phyloP scores from a whole-genome alignment of 2,329 filamentous ascomycete species.

The Diaporthe citrichinensis region DNA sequence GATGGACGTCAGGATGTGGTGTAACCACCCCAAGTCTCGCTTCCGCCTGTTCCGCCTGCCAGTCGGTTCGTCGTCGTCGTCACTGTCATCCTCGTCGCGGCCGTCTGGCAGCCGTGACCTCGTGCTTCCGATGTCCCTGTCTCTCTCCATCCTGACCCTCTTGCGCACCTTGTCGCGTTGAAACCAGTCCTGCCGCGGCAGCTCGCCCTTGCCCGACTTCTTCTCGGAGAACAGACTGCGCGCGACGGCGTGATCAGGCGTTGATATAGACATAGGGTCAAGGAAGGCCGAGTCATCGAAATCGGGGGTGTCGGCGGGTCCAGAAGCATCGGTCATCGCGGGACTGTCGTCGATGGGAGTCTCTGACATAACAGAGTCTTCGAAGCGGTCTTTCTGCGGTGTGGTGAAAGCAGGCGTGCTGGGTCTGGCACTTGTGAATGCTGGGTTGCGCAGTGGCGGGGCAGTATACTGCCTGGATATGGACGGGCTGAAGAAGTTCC shows the following conservation, averaged over 20 bases:
- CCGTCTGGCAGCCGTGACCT: conserved; percentile 60
- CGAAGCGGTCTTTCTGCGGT: conserved; percentile 67
- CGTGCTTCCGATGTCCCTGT: conserved; percentile 67
- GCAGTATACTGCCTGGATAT: conserved; percentile 59
- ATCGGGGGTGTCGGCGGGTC: conserved; percentile 57
- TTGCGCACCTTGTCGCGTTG: conserved; percentile 65
- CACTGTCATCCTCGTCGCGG: conserved; percentile 65
- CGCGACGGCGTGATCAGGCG: conserved; percentile 53
- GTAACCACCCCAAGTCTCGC: conserved; percentile 54
- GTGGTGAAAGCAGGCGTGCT: conserved; percentile 58
- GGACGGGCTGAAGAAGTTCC: conserved; percentile 63
- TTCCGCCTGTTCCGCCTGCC: conserved; percentile 47
- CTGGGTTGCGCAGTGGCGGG: conserved; percentile 72
- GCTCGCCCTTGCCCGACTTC: conserved; percentile 75
- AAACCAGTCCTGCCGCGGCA: conserved; percentile 63
- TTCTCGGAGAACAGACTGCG: conserved; percentile 44
- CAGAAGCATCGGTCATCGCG: conserved; percentile 69
- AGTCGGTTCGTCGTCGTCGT: conserved; percentile 50
- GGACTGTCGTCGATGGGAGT: conserved; percentile 73
- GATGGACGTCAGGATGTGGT: conserved; percentile 63
- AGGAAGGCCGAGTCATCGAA: conserved; percentile 55
- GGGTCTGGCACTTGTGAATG: conserved; percentile 56
- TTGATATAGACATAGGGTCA: conserved; percentile 30
- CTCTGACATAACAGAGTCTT: conserved; percentile 68
- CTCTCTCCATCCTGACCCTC: conserved; percentile 65